Percentiles rank a stretch among this genome's conserved stretches.
Conservation (phyloP, 441 rosid species). For the Euphorbia corollata region DNA sequence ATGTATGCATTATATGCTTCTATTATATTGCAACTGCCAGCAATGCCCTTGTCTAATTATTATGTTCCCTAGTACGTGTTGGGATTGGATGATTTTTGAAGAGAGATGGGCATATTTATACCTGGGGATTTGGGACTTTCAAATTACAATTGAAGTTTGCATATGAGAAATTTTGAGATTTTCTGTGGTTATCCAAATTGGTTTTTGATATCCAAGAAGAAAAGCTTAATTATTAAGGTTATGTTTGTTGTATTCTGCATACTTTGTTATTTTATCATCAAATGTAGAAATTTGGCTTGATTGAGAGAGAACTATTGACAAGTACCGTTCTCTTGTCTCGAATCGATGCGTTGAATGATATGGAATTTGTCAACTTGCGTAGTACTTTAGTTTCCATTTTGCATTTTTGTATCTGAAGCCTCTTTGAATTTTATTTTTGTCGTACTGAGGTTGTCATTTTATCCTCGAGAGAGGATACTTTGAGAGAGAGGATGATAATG, state of each 20-base stretch:
- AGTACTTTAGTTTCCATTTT: conserved; percentile 35
- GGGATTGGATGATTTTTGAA: neutral
- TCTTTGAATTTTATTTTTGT: neutral
- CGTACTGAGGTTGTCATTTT: no score
- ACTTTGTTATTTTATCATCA: neutral
- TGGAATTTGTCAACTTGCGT: conserved; percentile 61
- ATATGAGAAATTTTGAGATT: neutral
- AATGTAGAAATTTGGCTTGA: neutral
- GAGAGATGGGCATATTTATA: neutral
- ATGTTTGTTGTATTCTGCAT: neutral
- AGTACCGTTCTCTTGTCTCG: conserved; percentile 8
- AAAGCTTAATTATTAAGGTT: neutral
- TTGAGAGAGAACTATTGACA: neutral
- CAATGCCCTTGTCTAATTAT: neutral
- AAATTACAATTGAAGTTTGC: neutral
- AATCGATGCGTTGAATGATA: conserved; percentile 36
- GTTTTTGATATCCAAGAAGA: neutral
- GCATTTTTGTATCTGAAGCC: conserved; percentile 15
- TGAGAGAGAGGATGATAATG: no score
- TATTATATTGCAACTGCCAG: neutral
- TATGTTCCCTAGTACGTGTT: neutral
- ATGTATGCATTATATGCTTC: neutral
- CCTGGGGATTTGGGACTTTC: neutral
- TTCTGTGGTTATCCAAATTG: neutral
- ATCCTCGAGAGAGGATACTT: no score